Evolutionary conservation across 805 yeast species (phyloP).

Genomic region (Starmerella lactis-condensi): DNA sequence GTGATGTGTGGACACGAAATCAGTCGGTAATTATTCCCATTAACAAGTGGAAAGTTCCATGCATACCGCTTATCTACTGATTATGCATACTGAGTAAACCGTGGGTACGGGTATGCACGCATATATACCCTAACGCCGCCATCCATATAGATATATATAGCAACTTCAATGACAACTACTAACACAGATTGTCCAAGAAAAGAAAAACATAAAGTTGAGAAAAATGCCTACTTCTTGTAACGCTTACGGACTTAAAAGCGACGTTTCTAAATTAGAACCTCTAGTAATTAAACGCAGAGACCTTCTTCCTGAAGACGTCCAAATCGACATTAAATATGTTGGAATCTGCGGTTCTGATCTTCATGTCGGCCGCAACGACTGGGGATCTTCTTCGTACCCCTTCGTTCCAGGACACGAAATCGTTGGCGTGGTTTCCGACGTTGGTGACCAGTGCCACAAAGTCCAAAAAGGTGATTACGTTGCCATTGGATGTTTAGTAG

Average conservation of each 20-base stretch:
- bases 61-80: too few species aligned
- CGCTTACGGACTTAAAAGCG: conserved; percentile 1
- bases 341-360: conserved; percentile 44
- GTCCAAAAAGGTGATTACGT: conserved; percentile 52
- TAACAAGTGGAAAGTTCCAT: too few species aligned
- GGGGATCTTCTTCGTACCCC: conserved; percentile 28
- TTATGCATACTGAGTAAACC: too few species aligned
- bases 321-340: conserved; percentile 16
- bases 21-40: too few species aligned
- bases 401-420: conserved; percentile 35
- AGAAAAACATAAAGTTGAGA: not conserved
- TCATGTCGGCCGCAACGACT: conserved; percentile 34
- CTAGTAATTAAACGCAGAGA: conserved; percentile 11
- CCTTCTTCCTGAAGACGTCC: conserved; percentile 20
- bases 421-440: conserved; percentile 23
- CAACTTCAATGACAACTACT: too few species aligned
- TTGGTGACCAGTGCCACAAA: conserved; percentile 39
- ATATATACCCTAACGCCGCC: too few species aligned
- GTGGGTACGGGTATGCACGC: too few species aligned
- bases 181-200: too few species aligned
- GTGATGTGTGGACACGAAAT: too few species aligned
- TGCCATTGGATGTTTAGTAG: conserved; percentile 58
- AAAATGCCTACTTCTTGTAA: not conserved
- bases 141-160: too few species aligned
- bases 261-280: not conserved